Conservation (phyloP, 2,329 filamentous ascomycete genomes). For the Elsinoe batatas region DNA sequence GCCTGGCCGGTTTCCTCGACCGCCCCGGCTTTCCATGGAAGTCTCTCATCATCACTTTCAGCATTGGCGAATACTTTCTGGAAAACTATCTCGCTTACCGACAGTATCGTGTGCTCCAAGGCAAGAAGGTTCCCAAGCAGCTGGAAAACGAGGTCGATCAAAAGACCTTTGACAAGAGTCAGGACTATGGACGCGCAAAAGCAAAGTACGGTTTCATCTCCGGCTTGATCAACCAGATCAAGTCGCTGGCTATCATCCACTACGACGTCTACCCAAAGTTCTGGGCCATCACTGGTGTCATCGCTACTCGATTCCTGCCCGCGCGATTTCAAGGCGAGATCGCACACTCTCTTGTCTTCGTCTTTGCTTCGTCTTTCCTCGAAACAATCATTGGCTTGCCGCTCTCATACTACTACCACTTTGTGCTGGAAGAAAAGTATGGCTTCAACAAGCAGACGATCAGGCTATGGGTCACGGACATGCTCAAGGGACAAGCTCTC, state of each 20-base stretch:
- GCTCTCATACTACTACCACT: constrained; percentile 80
- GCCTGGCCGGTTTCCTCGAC: constrained; percentile 78
- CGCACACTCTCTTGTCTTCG: constrained; percentile 82
- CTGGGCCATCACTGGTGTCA: constrained; percentile 70
- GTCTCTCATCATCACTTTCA: constrained; percentile 89
- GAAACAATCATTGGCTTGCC: constrained; percentile 73
- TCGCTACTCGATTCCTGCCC: constrained; percentile 66
- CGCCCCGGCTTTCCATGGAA: constrained; percentile 95
- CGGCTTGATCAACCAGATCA: constrained; percentile 73
- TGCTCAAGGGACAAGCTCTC: constrained; percentile 82
- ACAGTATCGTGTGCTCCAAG: constrained; percentile 79
- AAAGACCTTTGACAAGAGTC: constrained; percentile 83
- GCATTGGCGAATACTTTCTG: constrained; percentile 78
- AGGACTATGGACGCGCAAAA: constrained; percentile 91
- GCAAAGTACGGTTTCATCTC: constrained; percentile 77
- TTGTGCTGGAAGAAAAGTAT: constrained; percentile 91
- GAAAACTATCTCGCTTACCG: constrained; percentile 82
- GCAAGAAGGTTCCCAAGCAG: constrained; percentile 71
- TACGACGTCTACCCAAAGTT: constrained; percentile 84
- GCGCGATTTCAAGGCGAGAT: constrained; percentile 81
- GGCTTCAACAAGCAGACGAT: constrained; percentile 98
- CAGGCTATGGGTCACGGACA: constrained; percentile 76
- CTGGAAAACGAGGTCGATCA: constrained; percentile 80
- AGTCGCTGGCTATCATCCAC: constrained; percentile 82
- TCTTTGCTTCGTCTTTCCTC: constrained; percentile 75